Evolutionary conservation across 805 yeast species (phyloP), one percentile per base, ranked within the genome.

Genomic region (Suhomyces emberorum): DNA sequence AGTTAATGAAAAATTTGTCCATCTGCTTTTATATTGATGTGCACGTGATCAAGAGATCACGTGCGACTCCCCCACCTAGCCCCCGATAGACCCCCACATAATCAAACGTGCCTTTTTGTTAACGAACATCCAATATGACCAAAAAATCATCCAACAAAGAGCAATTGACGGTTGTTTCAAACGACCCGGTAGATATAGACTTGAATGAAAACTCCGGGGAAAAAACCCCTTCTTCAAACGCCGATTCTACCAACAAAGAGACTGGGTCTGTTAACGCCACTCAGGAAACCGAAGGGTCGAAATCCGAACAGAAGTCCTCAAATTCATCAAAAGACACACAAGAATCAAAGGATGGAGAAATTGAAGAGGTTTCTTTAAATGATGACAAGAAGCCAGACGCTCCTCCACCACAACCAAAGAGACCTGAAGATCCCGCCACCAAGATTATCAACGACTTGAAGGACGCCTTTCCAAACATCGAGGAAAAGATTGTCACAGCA

Each of bases 381-480:
- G 39, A 38, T 5, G 39, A 20, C 19, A 22, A 21, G 21, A 42
- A 37, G 15, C 50, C 44, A 15, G 53, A 38, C 15, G 43, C 35
- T 3, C 61, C 59, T 2, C 73, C 72, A 3, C 57, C 67, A 10
- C 61, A 52, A 23, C 73, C 73, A 1, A 59, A 65, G 15, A 71
- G 91, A 47, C 93, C 93, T 6, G 58, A 72, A 19, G 74, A 84
- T 4, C 83, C 87, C 15, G 64, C 69, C 26, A 63, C 75, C 19
- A 67, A 70, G 47, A 71, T 81, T 23, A 63, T 71, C 42, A 65
- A 72, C 33, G 81, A 86, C 28, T 69, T 91, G 44, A 70, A 72
- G 48, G 95, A 87, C 15, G 97, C 97, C 0, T 91, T 91, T 58
- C 98, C 98, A 1, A 64, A 69, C 12, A 61, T 79, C 16, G 95